Conservation (phyloP, 1,139 yeast species). For the Nakaseomyces delphensis region DNA sequence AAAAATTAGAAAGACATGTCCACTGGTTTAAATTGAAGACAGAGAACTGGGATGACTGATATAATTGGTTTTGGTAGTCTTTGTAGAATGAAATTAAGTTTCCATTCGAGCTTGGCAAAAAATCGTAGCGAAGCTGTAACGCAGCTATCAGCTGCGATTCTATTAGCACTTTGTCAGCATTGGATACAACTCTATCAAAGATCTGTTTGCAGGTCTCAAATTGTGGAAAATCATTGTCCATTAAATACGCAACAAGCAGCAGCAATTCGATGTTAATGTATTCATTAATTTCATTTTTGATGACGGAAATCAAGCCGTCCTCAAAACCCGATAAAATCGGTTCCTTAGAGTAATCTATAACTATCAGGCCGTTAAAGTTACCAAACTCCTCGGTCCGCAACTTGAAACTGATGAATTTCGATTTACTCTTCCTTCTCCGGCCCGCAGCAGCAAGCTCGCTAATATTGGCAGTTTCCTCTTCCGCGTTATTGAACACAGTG, state of each 20-base stretch:
- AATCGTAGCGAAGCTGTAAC: slow-evolving; percentile 2
- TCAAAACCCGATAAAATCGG: slow-evolving; percentile 1
- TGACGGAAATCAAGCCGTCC: neutral
- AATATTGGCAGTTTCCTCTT: neutral
- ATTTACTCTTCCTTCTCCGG: neutral
- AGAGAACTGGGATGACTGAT: neutral
- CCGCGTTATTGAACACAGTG: neutral
- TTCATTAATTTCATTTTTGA: neutral
- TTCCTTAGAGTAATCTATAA: slow-evolving; percentile 1
- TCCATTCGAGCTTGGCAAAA: neutral
- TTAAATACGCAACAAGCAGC: slow-evolving; percentile 1
- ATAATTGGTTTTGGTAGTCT: neutral
- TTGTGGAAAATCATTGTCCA: slow-evolving; percentile 3
- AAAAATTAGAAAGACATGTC: slow-evolving; percentile 2
- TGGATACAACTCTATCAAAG: slow-evolving; percentile 3
- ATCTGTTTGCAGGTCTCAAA: slow-evolving; percentile 3
- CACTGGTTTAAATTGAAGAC: slow-evolving; percentile 4
- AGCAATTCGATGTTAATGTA: neutral
- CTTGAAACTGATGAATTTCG: slow-evolving; percentile 1
- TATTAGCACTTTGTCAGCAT: neutral
- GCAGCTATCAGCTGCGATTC: slow-evolving; percentile 3
- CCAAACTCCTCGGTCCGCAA: neutral
- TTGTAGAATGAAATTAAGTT: neutral
- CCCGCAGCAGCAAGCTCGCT: neutral
- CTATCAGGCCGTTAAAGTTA: neutral